These are phyloP conservation scores for Ogataea ramenticola DNA, from an alignment of 805 yeast genomes.

Conservation along the genomic window DNA sequence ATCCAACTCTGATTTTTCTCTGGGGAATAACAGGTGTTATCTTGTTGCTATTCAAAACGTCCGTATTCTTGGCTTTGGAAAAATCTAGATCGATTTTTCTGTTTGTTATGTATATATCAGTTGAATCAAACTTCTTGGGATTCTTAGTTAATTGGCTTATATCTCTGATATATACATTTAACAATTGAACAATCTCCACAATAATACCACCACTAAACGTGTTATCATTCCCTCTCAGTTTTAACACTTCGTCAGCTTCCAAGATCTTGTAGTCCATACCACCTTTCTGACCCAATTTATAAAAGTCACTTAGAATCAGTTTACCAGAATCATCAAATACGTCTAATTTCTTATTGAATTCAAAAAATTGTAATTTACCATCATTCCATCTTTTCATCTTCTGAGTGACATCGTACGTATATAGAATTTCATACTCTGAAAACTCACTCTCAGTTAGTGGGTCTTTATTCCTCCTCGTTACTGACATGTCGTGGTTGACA, in stretches of 20 bases:
- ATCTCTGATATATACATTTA: slow-evolving; percentile 32
- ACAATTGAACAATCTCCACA: slow-evolving; percentile 24
- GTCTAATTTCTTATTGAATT: slow-evolving; percentile 41
- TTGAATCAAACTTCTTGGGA: too few species aligned
- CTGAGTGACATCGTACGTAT: slow-evolving; percentile 37
- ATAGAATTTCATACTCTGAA: slow-evolving; percentile 39
- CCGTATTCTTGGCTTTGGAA: neutral
- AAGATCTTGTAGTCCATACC: slow-evolving; percentile 8
- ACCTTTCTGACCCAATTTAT: slow-evolving; percentile 27
- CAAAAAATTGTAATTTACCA: slow-evolving; percentile 38
- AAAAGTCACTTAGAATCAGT: slow-evolving; percentile 22
- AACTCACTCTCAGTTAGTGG: slow-evolving; percentile 30
- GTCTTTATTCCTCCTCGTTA: too few species aligned
- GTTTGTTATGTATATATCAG: neutral
- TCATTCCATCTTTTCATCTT: slow-evolving; percentile 47
- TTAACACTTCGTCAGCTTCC: slow-evolving; percentile 15
- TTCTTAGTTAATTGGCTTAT: slow-evolving; percentile 14
- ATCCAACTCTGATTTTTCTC: neutral
- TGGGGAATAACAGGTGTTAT: neutral
- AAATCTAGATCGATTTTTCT: neutral
- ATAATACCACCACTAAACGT: slow-evolving; percentile 16
- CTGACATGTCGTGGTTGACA: too few species aligned
- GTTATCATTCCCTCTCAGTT: slow-evolving; percentile 2
- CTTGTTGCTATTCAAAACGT: neutral
- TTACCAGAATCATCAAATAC: slow-evolving; percentile 27